Base-by-base conservation (phyloP, 257 asterid genomes). In the Lantana camara region DNA sequence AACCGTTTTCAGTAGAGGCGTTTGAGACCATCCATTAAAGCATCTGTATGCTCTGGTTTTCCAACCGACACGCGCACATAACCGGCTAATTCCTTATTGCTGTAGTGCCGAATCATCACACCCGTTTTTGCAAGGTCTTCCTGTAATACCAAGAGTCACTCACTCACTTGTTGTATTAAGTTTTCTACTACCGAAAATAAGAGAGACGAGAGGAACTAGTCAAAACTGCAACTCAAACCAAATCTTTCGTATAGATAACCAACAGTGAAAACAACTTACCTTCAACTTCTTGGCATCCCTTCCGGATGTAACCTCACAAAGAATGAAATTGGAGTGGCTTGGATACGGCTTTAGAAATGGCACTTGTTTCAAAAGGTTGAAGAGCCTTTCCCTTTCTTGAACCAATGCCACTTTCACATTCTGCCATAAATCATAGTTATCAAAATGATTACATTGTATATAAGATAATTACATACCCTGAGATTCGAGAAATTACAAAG, bases 41-140 rank as follows among this genome's bases (percentile, higher is more conserved):
- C 86, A 70, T 85, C 88, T 0, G 97, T 90, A 41, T 90, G 99
- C 85, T 88, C 93, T 1, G 96, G 99, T 80, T 88, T 90, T 32
- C 99, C 99, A 17, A 88, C 97, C 20, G 99, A 90, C 24, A 94
- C 88, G 12, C 97, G 96, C 14, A 94, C 97, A 44, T 78, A 94
- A 57, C 95, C 95, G 4, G 80, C 79, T 75, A 94, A 59, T 66
- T 94, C 99, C 67, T 83, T 94, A 75, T 82, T 90, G 58, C 82
- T 82, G 85, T 94, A 94, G 76, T 94, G 97, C 49, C 96, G 97
- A 72, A 94, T 90, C 97, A 94, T 94, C 57, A 94, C 86, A 0
- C 97, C 97, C 92, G 66, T 86, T 57, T 73, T 81, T 1, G 97
- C 84, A 0, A 90, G 95, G 59, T 94, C 96, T 67, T 94, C 99